phyloP scores from a whole-genome alignment of 176 grass and related monocot species.

The Oryza rufipogon region DNA sequence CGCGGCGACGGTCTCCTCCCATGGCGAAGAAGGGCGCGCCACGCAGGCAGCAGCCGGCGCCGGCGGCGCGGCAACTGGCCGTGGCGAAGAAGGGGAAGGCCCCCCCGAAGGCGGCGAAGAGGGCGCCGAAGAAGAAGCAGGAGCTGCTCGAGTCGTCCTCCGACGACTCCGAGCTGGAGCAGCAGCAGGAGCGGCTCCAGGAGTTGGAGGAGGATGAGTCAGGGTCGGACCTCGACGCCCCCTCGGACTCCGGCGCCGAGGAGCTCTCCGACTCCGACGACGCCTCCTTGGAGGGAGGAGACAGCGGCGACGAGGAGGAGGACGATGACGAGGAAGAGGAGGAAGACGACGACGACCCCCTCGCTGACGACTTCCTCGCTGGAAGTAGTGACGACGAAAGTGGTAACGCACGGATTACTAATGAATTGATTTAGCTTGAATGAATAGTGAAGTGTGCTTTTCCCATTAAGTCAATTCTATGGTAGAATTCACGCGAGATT shows the following conservation, averaged over 20 bases:
- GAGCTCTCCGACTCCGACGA: conserved; percentile 46
- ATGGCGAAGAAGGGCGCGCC: conserved; percentile 48
- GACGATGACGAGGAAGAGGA: not conserved
- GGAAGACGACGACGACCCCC: conserved; percentile 55
- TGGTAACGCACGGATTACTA: conserved; percentile 36
- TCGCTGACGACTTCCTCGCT: conserved; percentile 79
- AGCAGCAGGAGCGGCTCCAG: conserved; percentile 39
- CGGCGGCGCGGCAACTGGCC: not conserved
- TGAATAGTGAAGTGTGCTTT: conserved; percentile 29
- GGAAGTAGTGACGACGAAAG: conserved; percentile 69
- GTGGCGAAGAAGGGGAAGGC: conserved; percentile 34
- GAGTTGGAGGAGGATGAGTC: conserved; percentile 35
- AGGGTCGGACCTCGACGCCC: conserved; percentile 32
- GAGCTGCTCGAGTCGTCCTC: conserved; percentile 53
- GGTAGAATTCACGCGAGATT: conserved; percentile 7
- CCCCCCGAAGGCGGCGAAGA: conserved; percentile 29
- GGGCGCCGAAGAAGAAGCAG: conserved; percentile 56
- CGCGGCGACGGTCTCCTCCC: conserved; percentile 25
- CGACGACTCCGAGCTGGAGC: conserved; percentile 60
- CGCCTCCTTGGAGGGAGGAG: conserved; percentile 41
- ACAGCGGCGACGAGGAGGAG: not conserved
- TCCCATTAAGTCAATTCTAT: not conserved
- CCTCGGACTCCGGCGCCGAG: conserved; percentile 43
- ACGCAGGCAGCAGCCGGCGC: conserved; percentile 23
- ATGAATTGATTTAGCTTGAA: conserved; percentile 15